Base-by-base conservation (phyloP, 306 rosid genomes). In the Neltuma alba region DNA sequence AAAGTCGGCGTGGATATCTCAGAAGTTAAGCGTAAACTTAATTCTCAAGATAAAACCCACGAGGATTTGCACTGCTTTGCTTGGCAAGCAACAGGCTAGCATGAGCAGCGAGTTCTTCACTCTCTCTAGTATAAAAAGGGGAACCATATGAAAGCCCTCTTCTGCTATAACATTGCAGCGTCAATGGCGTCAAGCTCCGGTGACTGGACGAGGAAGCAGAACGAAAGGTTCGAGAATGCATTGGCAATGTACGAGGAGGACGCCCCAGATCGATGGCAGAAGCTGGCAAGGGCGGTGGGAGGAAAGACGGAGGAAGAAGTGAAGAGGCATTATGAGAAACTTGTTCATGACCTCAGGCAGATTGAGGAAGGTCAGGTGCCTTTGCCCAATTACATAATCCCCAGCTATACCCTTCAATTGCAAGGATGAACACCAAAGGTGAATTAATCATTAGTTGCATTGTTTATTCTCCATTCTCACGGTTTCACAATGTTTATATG, bases 261-360 rank as follows among this genome's bases (percentile, higher is more conserved):
- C 80, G 79, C 89, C 0, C 92, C 96, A 1, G 98, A 92, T 18
- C 82, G 97, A 10, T 94, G 98, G 98, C 88, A 92, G 60, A 92
- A 92, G 12, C 73, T 94, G 28, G 96, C 98, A 1, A 86, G 82
- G 33, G 94, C 94, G 0, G 92, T 94, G 1, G 98, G 98, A 5
- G 98, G 94, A 20, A 94, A 94, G 62, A 89, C 97, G 2, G 92
- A 83, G 52, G 98, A 94, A 42, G 98, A 94, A 55, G 97, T 92
- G 65, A 92, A 90, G 81, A 87, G 74, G 61, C 98, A 94, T 76
- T 94, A 92, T 45, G 91, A 94, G 72, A 83, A 23, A 60, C 91
- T 94, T 2, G 92, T 92, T 38, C 91, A 94, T 25, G 97, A 94
- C 74, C 87, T 94, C 64, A 83, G 77, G 82, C 88, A 78, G 66